Conservation (phyloP, 257 asterid species). For the Datura wrightii region DNA sequence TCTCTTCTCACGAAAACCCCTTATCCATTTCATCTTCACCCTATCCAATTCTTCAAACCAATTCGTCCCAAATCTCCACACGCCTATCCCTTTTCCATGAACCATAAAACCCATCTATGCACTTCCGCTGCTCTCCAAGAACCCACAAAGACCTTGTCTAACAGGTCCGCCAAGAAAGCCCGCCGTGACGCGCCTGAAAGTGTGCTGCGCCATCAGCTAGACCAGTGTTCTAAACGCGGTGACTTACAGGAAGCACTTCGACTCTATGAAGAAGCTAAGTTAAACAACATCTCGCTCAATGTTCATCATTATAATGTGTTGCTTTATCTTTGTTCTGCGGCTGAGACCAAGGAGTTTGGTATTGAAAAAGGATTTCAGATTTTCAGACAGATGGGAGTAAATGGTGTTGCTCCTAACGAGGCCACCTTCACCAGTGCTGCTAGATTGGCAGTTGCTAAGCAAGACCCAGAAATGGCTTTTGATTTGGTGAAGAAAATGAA, state of each 20-base stretch:
- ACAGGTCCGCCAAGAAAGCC: neutral
- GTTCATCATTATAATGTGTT: conserved; percentile 73
- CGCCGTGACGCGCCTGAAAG: conserved; percentile 26
- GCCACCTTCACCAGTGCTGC: conserved; percentile 92
- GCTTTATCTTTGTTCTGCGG: conserved; percentile 70
- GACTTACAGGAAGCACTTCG: conserved; percentile 61
- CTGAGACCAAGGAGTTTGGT: conserved; percentile 39
- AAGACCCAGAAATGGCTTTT: conserved; percentile 88
- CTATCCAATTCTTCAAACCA: conserved; percentile 13
- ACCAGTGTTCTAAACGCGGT: conserved; percentile 20
- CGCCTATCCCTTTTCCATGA: neutral
- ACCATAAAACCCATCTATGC: neutral
- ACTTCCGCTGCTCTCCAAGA: conserved; percentile 7
- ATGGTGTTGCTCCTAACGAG: conserved; percentile 76
- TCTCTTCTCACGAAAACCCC: neutral
- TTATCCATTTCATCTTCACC: neutral
- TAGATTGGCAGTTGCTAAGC: conserved; percentile 81
- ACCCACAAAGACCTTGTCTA: neutral
- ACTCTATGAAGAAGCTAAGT: conserved; percentile 80
- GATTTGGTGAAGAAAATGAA: conserved; percentile 78
- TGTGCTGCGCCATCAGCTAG: conserved; percentile 4
- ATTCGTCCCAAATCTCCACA: neutral
- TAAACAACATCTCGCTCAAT: conserved; percentile 51
- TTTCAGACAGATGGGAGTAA: conserved; percentile 67
- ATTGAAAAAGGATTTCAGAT: conserved; percentile 81